Evolutionary conservation across 1,284 basidiomycete species (phyloP).

Genomic region (Lentinula novae-zelandiae): DNA sequence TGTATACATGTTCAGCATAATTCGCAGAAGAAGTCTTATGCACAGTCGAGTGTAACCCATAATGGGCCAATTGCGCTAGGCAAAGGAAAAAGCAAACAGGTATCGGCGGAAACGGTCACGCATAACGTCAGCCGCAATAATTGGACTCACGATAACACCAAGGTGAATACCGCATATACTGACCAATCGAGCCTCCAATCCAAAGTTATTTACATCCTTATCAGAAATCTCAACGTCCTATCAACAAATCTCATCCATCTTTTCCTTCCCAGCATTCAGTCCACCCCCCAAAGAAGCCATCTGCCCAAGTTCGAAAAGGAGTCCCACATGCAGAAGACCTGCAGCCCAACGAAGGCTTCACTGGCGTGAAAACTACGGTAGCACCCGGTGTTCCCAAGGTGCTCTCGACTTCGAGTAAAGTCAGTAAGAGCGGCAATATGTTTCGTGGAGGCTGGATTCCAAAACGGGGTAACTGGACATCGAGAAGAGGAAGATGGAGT

Average conservation of each 20-base stretch:
- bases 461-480: background rate
- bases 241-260: background rate
- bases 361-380: background rate
- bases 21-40: background rate
- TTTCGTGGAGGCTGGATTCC: background rate
- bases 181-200: background rate
- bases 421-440: background rate
- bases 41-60: background rate
- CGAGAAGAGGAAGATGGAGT: background rate
- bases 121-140: background rate
- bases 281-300: background rate
- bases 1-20: background rate
- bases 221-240: background rate
- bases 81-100: background rate
- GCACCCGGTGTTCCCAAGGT: background rate
- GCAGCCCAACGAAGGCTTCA: slow-evolving; percentile 2
- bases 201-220: background rate
- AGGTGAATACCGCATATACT: background rate
- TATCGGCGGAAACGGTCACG: background rate
- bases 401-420: background rate
- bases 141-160: background rate
- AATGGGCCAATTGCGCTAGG: background rate
- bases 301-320: background rate
- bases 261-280: too few species aligned
- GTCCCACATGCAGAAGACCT: background rate